A percentile compares a stretch with the other conserved stretches of the same genome.
Evolutionary conservation across 352 stramenopile species (phyloP).

Genomic region (Globisporangium alternatum): DNA sequence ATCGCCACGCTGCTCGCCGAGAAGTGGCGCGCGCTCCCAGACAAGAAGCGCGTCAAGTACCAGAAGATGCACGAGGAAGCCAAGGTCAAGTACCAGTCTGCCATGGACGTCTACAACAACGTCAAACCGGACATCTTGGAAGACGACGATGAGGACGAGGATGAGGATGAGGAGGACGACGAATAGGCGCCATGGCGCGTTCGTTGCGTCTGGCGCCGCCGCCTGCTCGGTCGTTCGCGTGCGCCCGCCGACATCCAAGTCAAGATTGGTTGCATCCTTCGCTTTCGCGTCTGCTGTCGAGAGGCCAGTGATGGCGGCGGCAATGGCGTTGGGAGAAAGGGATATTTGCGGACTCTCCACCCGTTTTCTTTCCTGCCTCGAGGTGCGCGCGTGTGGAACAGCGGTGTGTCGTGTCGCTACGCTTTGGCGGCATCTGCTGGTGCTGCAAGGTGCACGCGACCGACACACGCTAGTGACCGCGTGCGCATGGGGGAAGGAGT

Average conservation of each 20-base stretch:
- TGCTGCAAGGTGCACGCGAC: not conserved
- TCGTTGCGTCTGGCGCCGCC: not conserved
- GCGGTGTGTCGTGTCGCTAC: not conserved
- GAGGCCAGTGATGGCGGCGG: not conserved
- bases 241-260: not conserved
- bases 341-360: slow-evolving; percentile 10
- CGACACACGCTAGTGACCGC: not conserved
- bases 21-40: slow-evolving; percentile 86
- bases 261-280: slow-evolving; percentile 20
- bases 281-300: not conserved
- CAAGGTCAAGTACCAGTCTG: slow-evolving; percentile 85
- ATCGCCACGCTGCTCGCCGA: slow-evolving; percentile 81
- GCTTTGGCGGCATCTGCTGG: no score
- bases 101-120: slow-evolving; percentile 90
- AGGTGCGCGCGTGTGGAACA: not conserved
- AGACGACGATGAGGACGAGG: slow-evolving; percentile 49
- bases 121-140: slow-evolving; percentile 35
- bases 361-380: slow-evolving; percentile 3
- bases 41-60: slow-evolving; percentile 91
- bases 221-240: not conserved
- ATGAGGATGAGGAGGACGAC: slow-evolving; percentile 69
- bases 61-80: slow-evolving; percentile 85
- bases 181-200: slow-evolving; percentile 33
- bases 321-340: not conserved
- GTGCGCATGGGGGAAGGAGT: not conserved